phyloP scores from a whole-genome alignment of 2,329 filamentous ascomycete genomes.

The Chalaropsis thielavioides region DNA sequence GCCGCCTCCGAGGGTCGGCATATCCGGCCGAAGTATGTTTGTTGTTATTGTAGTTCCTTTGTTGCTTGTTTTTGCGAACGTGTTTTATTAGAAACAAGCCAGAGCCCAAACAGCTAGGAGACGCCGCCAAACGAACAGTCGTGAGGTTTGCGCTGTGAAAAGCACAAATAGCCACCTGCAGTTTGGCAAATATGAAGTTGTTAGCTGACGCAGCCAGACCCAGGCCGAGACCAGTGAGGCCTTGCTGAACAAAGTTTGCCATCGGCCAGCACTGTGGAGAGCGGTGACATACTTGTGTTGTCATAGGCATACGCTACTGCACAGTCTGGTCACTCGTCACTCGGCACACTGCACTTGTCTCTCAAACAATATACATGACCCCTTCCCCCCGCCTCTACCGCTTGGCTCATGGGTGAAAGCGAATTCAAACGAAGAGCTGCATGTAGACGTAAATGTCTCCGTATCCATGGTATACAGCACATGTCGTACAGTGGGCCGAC shows the following conservation, averaged over 20 bases:
- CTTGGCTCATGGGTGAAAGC: background rate
- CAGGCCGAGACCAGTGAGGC: background rate
- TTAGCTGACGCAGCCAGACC: background rate
- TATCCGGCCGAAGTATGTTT: background rate
- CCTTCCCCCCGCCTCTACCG: background rate
- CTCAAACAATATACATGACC: background rate
- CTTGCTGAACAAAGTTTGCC: background rate
- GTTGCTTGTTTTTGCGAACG: background rate
- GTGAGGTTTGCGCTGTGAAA: background rate
- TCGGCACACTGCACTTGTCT: background rate
- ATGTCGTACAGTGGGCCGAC: background rate
- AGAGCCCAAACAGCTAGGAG: background rate
- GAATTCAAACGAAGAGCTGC: background rate
- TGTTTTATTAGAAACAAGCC: background rate
- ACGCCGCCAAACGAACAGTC: background rate
- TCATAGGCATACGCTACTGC: background rate
- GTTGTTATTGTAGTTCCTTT: background rate
- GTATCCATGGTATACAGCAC: background rate
- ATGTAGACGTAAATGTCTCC: conserved; percentile 1
- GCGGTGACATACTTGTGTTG: no score
- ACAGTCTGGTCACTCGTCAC: background rate
- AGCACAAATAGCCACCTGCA: background rate
- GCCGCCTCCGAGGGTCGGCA: background rate
- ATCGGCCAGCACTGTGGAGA: no score
- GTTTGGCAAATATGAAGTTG: background rate